Evolutionary conservation across 1,284 basidiomycete species (phyloP).

Genomic region (Athelia sp.): DNA sequence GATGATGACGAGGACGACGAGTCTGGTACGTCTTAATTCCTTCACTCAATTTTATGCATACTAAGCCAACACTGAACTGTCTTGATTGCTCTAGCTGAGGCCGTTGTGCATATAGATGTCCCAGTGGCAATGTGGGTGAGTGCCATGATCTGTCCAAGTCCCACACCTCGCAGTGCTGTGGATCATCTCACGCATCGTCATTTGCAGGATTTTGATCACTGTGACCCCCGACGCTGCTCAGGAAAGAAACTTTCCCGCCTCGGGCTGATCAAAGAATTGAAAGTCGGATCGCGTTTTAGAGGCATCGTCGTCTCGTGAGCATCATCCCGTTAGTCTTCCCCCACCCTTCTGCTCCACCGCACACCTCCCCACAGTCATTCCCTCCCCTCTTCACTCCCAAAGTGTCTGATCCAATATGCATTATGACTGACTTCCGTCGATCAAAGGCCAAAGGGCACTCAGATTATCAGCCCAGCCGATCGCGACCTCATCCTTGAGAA

Average conservation of each 20-base stretch:
- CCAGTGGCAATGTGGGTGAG: slow-evolving; percentile 89
- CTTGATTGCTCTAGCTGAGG: slow-evolving; percentile 12
- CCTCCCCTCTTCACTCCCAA: too few species aligned
- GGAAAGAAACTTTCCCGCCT: slow-evolving; percentile 91
- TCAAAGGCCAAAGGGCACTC: slow-evolving; percentile 88
- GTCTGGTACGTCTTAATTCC: slow-evolving; percentile 11
- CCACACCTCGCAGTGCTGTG: too few species aligned
- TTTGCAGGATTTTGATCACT: slow-evolving; percentile 99
- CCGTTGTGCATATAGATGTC: slow-evolving; percentile 42
- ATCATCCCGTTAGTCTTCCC: too few species aligned
- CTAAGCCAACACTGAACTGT: too few species aligned
- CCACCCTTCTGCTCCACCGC: too few species aligned
- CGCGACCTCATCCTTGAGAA: slow-evolving; percentile 70
- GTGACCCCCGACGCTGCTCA: slow-evolving; percentile 91
- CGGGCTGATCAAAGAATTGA: slow-evolving; percentile 81
- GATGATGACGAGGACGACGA: slow-evolving; percentile 23
- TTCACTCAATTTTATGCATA: too few species aligned
- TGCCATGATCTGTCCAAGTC: too few species aligned
- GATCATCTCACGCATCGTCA: too few species aligned
- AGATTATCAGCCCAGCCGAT: slow-evolving; percentile 81
- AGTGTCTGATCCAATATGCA: too few species aligned
- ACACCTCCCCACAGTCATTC: too few species aligned
- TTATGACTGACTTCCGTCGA: too few species aligned
- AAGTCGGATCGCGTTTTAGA: slow-evolving; percentile 83
- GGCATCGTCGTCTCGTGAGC: slow-evolving; percentile 91